These are phyloP conservation scores for Diplosphaera chodatii DNA, from an alignment of 139 green algal species.

Conservation along the genomic window DNA sequence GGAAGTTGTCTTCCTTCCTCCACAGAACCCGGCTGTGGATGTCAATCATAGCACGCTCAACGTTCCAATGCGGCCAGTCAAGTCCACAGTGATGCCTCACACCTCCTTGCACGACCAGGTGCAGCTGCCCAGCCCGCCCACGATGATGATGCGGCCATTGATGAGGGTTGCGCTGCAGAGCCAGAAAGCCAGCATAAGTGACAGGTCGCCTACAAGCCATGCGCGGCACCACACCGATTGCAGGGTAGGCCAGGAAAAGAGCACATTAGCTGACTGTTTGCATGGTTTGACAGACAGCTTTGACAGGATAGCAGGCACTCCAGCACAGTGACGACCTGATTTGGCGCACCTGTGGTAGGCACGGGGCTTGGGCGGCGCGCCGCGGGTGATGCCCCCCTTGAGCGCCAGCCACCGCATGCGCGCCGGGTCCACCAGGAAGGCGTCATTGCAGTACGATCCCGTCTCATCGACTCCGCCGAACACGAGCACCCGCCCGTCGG, in stretches of 20 bases:
- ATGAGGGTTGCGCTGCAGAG: slow-evolving; percentile 20
- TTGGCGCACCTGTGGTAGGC: slow-evolving; percentile 32
- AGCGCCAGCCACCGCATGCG: slow-evolving; percentile 12
- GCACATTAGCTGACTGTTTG: no score
- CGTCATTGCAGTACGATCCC: slow-evolving; percentile 19
- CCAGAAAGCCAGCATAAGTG: neutral
- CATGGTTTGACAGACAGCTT: no score
- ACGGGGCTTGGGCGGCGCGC: slow-evolving; percentile 22
- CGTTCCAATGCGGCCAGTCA: no score
- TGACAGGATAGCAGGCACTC: no score
- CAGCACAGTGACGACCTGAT: no score
- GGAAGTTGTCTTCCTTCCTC: no score
- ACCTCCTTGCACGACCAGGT: slow-evolving; percentile 26
- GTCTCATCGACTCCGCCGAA: slow-evolving; percentile 21
- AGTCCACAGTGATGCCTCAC: no score
- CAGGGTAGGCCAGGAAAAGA: neutral
- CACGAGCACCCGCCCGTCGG: slow-evolving; percentile 20
- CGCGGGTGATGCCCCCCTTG: neutral
- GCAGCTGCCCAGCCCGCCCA: slow-evolving; percentile 12
- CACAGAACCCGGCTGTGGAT: no score
- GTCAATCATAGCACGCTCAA: neutral
- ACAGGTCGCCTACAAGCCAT: no score
- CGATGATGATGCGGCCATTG: slow-evolving; percentile 9
- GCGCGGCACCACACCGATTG: neutral
- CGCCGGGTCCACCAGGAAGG: slow-evolving; percentile 9